Percentiles rank a stretch among this genome's conserved stretches.
These are phyloP conservation scores for Aspergillus sp. DNA, from an alignment of 2,329 filamentous ascomycete species.

Conservation along the genomic window DNA sequence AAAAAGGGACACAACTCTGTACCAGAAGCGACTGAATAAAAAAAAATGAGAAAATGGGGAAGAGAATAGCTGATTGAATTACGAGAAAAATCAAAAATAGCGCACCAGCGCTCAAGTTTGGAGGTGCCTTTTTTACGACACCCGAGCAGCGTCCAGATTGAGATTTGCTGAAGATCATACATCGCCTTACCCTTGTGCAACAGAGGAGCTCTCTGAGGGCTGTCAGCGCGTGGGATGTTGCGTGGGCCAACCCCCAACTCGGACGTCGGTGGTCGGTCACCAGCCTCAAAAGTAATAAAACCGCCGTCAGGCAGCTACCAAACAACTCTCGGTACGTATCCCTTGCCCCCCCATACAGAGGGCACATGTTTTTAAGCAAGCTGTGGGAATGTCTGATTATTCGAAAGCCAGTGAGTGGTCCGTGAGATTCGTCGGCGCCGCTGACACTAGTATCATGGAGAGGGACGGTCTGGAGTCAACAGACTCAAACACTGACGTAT, in stretches of 20 bases:
- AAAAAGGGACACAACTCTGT: not conserved
- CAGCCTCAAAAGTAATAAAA: conserved; percentile 16
- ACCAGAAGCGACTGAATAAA: not conserved
- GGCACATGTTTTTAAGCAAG: conserved; percentile 16
- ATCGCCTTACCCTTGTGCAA: conserved; percentile 20
- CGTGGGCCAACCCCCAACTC: conserved; percentile 20
- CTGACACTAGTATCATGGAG: conserved; percentile 14
- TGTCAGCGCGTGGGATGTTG: conserved; percentile 21
- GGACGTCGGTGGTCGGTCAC: conserved; percentile 20
- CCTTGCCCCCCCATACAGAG: conserved; percentile 1
- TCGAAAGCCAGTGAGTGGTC: conserved; percentile 18
- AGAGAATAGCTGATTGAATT: conserved; percentile 8
- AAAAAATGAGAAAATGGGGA: conserved; percentile 1
- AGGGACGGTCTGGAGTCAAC: conserved; percentile 17
- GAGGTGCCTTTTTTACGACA: conserved; percentile 11
- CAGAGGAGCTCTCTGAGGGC: conserved; percentile 7
- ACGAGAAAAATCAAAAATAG: conserved; percentile 17
- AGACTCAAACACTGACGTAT: conserved; percentile 17
- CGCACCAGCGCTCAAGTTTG: conserved; percentile 11
- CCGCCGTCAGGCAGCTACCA: conserved; percentile 15
- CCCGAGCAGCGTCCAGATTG: conserved; percentile 10
- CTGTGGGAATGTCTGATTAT: conserved; percentile 17
- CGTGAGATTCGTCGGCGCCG: conserved; percentile 10
- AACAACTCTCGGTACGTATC: conserved; percentile 4
- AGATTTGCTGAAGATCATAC: conserved; percentile 17